Conservation (phyloP, 768 basidiomycete genomes). For the Podaxis carcinomalis region DNA sequence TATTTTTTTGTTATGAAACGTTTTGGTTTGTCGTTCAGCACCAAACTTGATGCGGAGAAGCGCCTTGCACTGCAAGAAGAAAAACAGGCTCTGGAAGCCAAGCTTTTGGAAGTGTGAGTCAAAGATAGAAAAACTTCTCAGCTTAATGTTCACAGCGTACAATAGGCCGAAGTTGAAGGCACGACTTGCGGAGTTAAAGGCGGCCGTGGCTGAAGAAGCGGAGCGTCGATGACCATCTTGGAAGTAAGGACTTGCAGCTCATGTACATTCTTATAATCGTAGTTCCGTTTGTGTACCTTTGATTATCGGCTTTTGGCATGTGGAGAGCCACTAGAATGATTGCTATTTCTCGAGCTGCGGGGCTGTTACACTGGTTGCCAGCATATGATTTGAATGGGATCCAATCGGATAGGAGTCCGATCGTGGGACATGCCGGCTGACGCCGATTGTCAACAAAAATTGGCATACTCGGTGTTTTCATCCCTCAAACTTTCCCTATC, state of each 20-base stretch:
- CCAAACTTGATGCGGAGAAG: slow-evolving; percentile 85
- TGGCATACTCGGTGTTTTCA: slow-evolving; percentile 7
- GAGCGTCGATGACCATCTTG: neutral
- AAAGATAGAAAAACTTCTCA: neutral
- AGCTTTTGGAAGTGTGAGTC: slow-evolving; percentile 81
- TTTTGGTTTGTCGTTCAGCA: slow-evolving; percentile 40
- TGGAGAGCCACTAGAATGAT: neutral
- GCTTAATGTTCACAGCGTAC: slow-evolving; percentile 4
- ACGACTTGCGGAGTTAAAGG: slow-evolving; percentile 63
- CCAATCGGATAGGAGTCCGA: neutral
- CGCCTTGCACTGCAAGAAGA: slow-evolving; percentile 91
- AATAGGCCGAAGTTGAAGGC: slow-evolving; percentile 77
- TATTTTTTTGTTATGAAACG: slow-evolving; percentile 3
- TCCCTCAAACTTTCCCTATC: neutral
- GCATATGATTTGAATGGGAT: slow-evolving; percentile 4
- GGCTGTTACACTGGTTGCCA: neutral
- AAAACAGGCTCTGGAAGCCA: slow-evolving; percentile 84
- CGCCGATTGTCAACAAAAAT: slow-evolving; percentile 7
- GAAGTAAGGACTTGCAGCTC: neutral
- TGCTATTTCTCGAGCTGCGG: neutral
- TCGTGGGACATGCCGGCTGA: slow-evolving; percentile 5
- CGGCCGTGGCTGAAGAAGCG: slow-evolving; percentile 20
- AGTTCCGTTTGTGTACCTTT: too few species aligned
- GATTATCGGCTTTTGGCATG: too few species aligned
- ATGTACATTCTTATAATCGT: neutral